Evolutionary conservation across 495 filamentous ascomycete genomes (phyloP).

Genomic region (Friedmanniomyces endolithicus): DNA sequence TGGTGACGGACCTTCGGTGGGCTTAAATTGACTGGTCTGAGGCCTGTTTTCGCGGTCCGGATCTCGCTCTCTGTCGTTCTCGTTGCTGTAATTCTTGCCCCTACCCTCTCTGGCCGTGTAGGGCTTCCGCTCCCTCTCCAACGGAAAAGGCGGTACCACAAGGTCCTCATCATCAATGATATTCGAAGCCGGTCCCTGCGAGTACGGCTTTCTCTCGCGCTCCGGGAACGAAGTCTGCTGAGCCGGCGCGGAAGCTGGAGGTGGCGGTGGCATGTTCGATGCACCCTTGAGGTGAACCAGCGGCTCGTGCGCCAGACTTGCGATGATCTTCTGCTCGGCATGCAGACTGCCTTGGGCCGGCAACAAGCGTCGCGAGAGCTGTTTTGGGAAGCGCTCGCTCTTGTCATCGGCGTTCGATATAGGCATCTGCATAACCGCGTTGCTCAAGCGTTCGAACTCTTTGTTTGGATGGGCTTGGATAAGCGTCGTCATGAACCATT

Average conservation of each 20-base stretch:
- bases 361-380: slow-evolving; percentile 61
- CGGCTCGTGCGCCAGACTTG: slow-evolving; percentile 22
- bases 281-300: slow-evolving; percentile 4
- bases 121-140: slow-evolving; percentile 53
- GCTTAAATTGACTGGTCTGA: background rate
- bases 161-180: slow-evolving; percentile 40
- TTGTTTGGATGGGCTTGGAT: slow-evolving; percentile 67
- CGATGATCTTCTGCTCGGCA: slow-evolving; percentile 26
- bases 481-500: slow-evolving; percentile 59
- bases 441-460: slow-evolving; percentile 63
- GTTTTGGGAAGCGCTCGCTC: slow-evolving; percentile 66
- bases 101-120: slow-evolving; percentile 44
- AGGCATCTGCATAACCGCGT: slow-evolving; percentile 59
- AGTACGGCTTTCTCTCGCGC: slow-evolving; percentile 41
- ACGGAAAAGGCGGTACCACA: slow-evolving; percentile 33
- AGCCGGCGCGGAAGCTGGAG: slow-evolving; percentile 6
- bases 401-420: slow-evolving; percentile 61
- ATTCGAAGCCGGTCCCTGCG: slow-evolving; percentile 18
- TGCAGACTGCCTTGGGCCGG: slow-evolving; percentile 34
- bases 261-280: slow-evolving; percentile 16
- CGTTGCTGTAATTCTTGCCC: slow-evolving; percentile 45
- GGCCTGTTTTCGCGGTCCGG: background rate
- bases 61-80: slow-evolving; percentile 8
- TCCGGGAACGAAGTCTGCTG: slow-evolving; percentile 31
- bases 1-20: background rate